Base-by-base conservation (phyloP, 2,329 filamentous ascomycete genomes). In the Claviceps maximensis region DNA sequence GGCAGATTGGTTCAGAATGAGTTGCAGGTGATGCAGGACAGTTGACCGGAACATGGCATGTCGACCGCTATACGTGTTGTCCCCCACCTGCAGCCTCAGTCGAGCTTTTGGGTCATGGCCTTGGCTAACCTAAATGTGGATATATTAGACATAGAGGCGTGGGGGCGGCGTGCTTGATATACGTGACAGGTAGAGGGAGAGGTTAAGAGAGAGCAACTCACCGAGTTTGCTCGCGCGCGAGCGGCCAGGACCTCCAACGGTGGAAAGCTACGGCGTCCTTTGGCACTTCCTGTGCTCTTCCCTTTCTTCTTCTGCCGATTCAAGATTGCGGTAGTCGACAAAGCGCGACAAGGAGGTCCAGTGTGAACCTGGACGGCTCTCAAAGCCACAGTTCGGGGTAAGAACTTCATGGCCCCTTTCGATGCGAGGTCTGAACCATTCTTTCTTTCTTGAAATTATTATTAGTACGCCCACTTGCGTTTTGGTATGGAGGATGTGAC, bases 21-120 rank as follows among this genome's bases (percentile, higher is more conserved):
- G 10, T 2, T 69, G 61, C 51, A 76, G 69, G 7, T 66, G 68
- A 29, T 58, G 52, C 51, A 70, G 57, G 5, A 69, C 66, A 1
- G 66, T 63, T 31, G 64, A 64, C 17, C 66, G 58, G 44, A 70
- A 68, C 13, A 64, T 52, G 8, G 58, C 62, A 62, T 69, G 65
- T 7, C 58, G 56, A 41, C 66, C 65, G 3, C 42, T 48, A 40
- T 61, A 59, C 40, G 58, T 59, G 46, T 61, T 60, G 17, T 46
- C 52, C 15, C 36, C 36, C 51, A 53, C 23, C 41, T 62, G 60
- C 8, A 65, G 56, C 5, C 64, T 60, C 17, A 69, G 47, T 27
- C 66, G 63, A 21, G 64, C 60, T 25, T 61, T 62, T n/a, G 65
- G 65, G 49, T 69, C 67, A 56, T 68, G 65, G 7, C 64, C 65